Base-by-base conservation (phyloP, 2,329 filamentous ascomycete genomes). In the Trichoderma oligosporum region DNA sequence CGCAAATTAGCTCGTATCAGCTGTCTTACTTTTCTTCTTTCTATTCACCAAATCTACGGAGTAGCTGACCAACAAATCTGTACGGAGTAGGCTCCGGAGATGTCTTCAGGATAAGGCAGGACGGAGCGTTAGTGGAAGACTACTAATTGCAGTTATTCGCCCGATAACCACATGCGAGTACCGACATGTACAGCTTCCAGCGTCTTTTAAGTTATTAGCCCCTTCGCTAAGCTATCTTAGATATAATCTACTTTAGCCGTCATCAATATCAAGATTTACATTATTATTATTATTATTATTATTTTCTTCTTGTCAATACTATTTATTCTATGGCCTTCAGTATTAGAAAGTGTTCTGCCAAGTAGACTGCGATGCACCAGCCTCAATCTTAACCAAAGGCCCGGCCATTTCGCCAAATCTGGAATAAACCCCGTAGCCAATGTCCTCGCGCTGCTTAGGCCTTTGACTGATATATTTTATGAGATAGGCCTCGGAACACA, bases 101-200 rank as follows among this genome's bases (percentile, higher is more conserved):
- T 55, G 22, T 46, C 11, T 55, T 35, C 41, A 46, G 24, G 41
- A 55, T 36, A 36, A 36, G 52, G 52, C 41, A 55, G 41, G 52
- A 31, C 41, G 31, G 27, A 46, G 44, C 41, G 41, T 29, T 45
- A 16, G 27, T 33, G 44, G n/a, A n/a, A n/a, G n/a, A 33, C 44
- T 31, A 33, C 27, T n/a, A 16, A 9, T 27, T 55, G 38, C 29
- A 41, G 41, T 36, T 46, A 36, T 45, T 29, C 46, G 35, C 11
- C 41, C 41, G 52, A 46, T 46, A 41, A 55, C 46, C 52, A 45
- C 52, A 55, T 55, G 41, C 38, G 39, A 39, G 18, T 46, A 31
- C 31, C 41, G 27, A 54, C 49, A 44, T 20, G 25, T 42, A 25
- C 49, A 39, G 49, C 25, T 24, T 20, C 16, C 11, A 16, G 35